These are phyloP conservation scores for Casuarina glauca DNA, from an alignment of 306 rosid species.

Conservation along the genomic window DNA sequence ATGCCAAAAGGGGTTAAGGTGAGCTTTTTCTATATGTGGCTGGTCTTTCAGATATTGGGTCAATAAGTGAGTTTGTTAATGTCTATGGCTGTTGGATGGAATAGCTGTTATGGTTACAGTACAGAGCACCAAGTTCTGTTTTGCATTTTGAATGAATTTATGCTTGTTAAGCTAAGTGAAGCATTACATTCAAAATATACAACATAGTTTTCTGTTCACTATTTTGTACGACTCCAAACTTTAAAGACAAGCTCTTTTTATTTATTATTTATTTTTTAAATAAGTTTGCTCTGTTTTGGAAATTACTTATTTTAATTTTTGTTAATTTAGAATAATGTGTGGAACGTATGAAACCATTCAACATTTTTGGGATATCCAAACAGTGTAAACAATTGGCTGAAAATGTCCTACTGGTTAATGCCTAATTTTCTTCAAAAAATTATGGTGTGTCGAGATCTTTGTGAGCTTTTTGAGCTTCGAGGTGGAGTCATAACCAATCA, in stretches of 20 bases:
- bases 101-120: slow-evolving; percentile 14
- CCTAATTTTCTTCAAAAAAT: not conserved
- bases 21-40: slow-evolving; percentile 26
- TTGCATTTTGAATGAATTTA: slow-evolving; percentile 6
- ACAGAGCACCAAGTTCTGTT: slow-evolving; percentile 17
- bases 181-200: not conserved
- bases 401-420: not conserved
- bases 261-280: not conserved
- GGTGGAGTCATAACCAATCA: not conserved
- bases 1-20: slow-evolving; percentile 94
- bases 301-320: not conserved
- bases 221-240: not conserved
- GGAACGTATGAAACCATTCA: not conserved
- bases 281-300: not conserved
- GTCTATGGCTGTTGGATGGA: not conserved
- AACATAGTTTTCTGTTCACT: not conserved
- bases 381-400: not conserved
- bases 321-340: not conserved
- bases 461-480: not conserved
- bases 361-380: not conserved
- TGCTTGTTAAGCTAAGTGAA: not conserved
- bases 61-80: not conserved
- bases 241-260: not conserved
- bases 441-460: not conserved
- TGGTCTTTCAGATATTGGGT: slow-evolving; percentile 23